Base-by-base conservation (phyloP, 768 basidiomycete species). In the Cystoderma amianthinum region DNA sequence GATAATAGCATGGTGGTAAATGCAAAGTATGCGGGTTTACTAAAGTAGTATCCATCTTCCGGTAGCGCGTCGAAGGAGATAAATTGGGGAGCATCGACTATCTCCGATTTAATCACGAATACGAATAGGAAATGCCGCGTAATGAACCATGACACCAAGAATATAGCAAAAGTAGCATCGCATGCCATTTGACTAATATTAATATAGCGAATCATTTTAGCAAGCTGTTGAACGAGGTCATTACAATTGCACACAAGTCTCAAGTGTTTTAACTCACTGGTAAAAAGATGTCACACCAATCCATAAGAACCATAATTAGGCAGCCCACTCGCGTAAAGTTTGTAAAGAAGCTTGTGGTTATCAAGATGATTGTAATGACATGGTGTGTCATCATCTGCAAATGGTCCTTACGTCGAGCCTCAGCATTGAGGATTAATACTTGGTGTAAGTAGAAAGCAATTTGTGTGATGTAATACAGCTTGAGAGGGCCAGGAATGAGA, bases 331-430 rank as follows among this genome's bases (percentile, higher is more conserved):
- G 85, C 6, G 90, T 95, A 57, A 82, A 84, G 62, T 93, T 85
- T 57, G 72, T 78, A 45, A 72, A 72, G 63, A 96, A 98, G 60
- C 88, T 92, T 30, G 68, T 54, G 23, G 70, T 61, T 64, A 97
- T 80, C 46, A 99, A 76, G 37, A 71, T 55, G 45, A 93, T 74
- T 10, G 93, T 95, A 49, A 98, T 85, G 51, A 95, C 57, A 58
- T 99, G 96, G 66, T 99, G 96, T 18, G 82, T 67, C 76, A 97
- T 86, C 95, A 97, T 97, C 63, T 97, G 95, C 52, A 70, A 68
- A 61, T 97, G 91, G 61, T 99, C 96, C 58, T 90, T 92, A 43
- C 96, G 72, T 41, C 81, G 76, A 28, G 82, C 91, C 60, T 99
- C 96, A 19, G 93, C 83, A 60, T 97, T 90, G 59, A 99, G 74